Conservation (phyloP, 2,329 filamentous ascomycete genomes). For the Aspergillus terreus region DNA sequence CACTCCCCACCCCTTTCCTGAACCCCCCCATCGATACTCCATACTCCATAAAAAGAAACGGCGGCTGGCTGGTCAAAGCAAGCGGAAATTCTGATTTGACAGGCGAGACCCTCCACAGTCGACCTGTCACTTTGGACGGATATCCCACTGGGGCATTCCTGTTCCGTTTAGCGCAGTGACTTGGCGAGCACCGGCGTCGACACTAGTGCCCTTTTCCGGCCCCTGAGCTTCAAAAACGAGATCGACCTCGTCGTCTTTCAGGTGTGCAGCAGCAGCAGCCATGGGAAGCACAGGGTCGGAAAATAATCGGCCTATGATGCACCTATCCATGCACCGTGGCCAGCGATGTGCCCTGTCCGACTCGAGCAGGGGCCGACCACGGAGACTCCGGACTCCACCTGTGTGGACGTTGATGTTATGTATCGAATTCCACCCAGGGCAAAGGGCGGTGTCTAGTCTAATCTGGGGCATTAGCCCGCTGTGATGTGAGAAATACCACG, state of each 20-base stretch:
- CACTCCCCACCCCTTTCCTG: too few relatives aligned
- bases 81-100: slow-evolving; percentile 4
- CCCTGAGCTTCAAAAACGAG: neutral
- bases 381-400: neutral
- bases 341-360: neutral
- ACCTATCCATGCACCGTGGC: neutral
- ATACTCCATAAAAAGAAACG: neutral
- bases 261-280: neutral
- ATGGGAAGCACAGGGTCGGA: neutral
- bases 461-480: neutral
- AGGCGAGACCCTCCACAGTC: slow-evolving; percentile 3
- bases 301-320: neutral
- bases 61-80: neutral
- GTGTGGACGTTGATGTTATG: neutral
- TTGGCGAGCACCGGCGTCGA: neutral
- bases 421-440: neutral
- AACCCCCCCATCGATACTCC: too few relatives aligned
- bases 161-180: neutral
- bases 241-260: too few relatives aligned
- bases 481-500: slow-evolving; percentile 9
- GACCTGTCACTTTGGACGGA: slow-evolving; percentile 11
- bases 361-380: too few relatives aligned
- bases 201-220: neutral
- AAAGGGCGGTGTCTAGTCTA: neutral
- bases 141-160: neutral